Evolutionary conservation across 2,329 filamentous ascomycete species (phyloP).

Genomic region (Cladosporium sp.): DNA sequence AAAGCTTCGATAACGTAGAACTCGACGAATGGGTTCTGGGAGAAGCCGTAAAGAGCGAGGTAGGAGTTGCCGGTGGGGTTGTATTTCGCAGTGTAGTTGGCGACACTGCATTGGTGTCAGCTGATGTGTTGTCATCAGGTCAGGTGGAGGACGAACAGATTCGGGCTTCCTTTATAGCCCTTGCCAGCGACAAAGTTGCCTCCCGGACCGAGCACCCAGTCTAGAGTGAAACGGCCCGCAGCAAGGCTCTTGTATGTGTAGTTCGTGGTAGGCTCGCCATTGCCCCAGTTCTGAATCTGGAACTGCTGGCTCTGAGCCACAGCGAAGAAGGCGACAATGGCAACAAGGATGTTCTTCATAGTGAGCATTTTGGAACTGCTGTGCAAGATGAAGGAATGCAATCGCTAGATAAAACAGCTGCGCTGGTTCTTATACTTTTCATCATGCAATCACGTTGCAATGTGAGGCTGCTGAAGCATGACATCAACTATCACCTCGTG

Average conservation of each 20-base stretch:
- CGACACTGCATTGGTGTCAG: neutral
- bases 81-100: constrained; percentile 10
- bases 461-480: neutral
- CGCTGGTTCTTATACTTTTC: neutral
- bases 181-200: constrained; percentile 8
- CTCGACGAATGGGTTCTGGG: constrained; percentile 4
- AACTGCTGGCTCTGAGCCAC: constrained; percentile 4
- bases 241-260: constrained; percentile 11
- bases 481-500: neutral
- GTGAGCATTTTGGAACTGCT: neutral
- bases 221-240: constrained; percentile 4
- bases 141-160: neutral
- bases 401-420: neutral
- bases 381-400: neutral
- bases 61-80: constrained; percentile 11
- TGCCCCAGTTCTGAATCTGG: constrained; percentile 10
- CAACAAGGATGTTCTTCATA: neutral
- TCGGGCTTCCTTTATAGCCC: constrained; percentile 6
- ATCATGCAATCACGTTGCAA: neutral
- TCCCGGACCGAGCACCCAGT: constrained; percentile 3
- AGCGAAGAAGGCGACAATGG: neutral
- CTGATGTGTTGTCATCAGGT: neutral
- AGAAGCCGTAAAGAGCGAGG: constrained; percentile 8
- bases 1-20: constrained; percentile 14
- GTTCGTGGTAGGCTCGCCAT: constrained; percentile 1